A percentile compares a stretch with the other conserved stretches of the same genome.
Conservation (phyloP, 352 stramenopile species). For the Phytophthora pluvialis region DNA sequence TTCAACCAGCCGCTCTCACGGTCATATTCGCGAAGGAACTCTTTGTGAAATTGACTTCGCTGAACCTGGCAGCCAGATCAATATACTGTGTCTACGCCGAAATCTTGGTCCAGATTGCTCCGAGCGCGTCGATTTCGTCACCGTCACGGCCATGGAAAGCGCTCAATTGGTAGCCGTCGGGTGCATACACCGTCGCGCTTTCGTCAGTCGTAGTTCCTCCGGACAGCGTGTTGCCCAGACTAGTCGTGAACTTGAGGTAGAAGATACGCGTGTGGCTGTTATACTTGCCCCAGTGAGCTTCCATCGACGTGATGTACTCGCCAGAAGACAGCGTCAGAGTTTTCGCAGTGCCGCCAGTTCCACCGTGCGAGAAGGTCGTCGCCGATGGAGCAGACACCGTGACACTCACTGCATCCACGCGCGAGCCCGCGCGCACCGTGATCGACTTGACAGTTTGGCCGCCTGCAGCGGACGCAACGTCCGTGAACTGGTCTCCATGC, state of each 20-base stretch:
- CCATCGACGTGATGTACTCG: slow-evolving; percentile 53
- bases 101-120: slow-evolving; percentile 56
- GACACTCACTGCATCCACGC: slow-evolving; percentile 53
- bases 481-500: slow-evolving; percentile 49
- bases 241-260: slow-evolving; percentile 52
- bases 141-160: slow-evolving; percentile 55
- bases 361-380: slow-evolving; percentile 43
- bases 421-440: slow-evolving; percentile 35
- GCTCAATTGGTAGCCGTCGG: slow-evolving; percentile 51
- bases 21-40: too few relatives aligned
- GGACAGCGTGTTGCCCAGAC: slow-evolving; percentile 33
- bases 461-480: slow-evolving; percentile 30
- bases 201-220: slow-evolving; percentile 39
- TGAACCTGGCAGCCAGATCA: too few relatives aligned
- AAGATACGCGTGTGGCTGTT: slow-evolving; percentile 50
- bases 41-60: too few relatives aligned
- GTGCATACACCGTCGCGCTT: slow-evolving; percentile 40
- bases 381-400: slow-evolving; percentile 30
- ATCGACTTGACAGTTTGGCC: slow-evolving; percentile 40
- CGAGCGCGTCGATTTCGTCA: slow-evolving; percentile 49
- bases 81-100: slow-evolving; percentile 2
- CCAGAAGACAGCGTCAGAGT: slow-evolving; percentile 44
- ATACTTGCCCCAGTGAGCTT: slow-evolving; percentile 51
- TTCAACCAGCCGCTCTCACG: too few relatives aligned
- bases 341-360: slow-evolving; percentile 38